Conservation (phyloP, 2,329 filamentous ascomycete species). For the Fusarium torreyae region DNA sequence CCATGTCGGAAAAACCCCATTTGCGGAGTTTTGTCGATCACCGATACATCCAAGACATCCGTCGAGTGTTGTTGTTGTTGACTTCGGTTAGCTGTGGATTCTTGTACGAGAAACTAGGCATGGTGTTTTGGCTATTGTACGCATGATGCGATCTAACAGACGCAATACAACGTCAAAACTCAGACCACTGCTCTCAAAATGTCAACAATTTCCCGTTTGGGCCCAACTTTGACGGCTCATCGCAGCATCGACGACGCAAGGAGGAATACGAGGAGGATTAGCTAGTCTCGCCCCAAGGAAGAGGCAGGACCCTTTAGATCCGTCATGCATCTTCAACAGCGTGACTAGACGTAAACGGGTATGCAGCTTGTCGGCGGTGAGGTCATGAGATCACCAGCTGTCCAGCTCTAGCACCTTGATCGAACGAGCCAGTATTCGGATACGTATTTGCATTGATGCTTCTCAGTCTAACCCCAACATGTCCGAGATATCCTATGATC, state of each 20-base stretch:
- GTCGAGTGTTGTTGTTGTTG: background rate
- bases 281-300: constrained; percentile 25
- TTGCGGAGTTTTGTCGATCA: constrained; percentile 34
- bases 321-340: constrained; percentile 10
- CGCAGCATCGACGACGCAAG: constrained; percentile 31
- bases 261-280: constrained; percentile 42
- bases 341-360: constrained; percentile 1
- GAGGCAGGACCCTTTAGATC: constrained; percentile 25
- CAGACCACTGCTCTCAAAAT: constrained; percentile 25
- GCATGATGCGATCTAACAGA: background rate
- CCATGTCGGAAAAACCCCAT: constrained; percentile 36
- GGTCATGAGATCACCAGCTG: constrained; percentile 33
- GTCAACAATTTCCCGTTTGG: constrained; percentile 22
- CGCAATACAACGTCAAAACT: constrained; percentile 19
- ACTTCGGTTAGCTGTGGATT: background rate
- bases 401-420: constrained; percentile 5
- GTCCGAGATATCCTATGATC: background rate
- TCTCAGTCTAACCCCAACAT: background rate
- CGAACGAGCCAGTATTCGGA: constrained; percentile 16
- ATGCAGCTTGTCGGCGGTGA: constrained; percentile 30
- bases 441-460: background rate
- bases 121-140: constrained; percentile 1
- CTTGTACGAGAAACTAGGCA: background rate
- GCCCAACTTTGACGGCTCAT: constrained; percentile 10
- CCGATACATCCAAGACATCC: constrained; percentile 4